Base-by-base conservation (phyloP, 345 rosid genomes). In the Cardiospermum halicacabum region DNA sequence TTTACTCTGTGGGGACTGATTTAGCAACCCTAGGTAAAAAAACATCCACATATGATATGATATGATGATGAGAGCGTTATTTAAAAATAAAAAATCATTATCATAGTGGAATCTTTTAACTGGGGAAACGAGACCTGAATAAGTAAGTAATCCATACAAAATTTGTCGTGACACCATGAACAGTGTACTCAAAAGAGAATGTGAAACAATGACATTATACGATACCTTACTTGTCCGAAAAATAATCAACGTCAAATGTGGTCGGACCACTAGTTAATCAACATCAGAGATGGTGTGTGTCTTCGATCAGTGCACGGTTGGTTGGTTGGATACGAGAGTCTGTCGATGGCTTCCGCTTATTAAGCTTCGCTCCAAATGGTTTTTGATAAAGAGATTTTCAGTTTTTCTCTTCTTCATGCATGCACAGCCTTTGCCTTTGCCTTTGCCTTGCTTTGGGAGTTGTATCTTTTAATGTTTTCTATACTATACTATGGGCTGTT, bases 151-250 rank as follows among this genome's bases (percentile, higher is more conserved):
- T 11, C 49, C 54, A 72, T 66, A 47, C 60, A 24, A 68, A 47
- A 10, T 73, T 64, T 58, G 66, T 68, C 69, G 57, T 7, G 66
- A 68, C 72, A 18, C 64, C 5, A 18, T 58, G 63, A 66, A 42
- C 69, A 13, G 30, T 34, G 61, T n/a, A 61, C 24, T 62, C 37
- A 3, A 5, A 10, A 60, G 37, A 56, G 66, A 25, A 19, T 37
- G 42, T 48, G 24, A 13, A 37, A 36, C 15, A 32, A 56, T 26
- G 28, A 2, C 5, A 28, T 15, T 34, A 34, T 22, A 22, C 11
- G 2, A 53, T 34, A 16, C 28, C 13, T 26, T 55, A 55, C 18
- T 26, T 55, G 37, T 15, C 56, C 56, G n/a, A 51, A 12, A 53
- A 25, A 34, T 34, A 5, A 34, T 5, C 1, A 34, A 11, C 9